Evolutionary conservation across 78 protist species (phyloP), one percentile per base, ranked within the genome.

Genomic region (Dictyostelium brefeldianum): DNA sequence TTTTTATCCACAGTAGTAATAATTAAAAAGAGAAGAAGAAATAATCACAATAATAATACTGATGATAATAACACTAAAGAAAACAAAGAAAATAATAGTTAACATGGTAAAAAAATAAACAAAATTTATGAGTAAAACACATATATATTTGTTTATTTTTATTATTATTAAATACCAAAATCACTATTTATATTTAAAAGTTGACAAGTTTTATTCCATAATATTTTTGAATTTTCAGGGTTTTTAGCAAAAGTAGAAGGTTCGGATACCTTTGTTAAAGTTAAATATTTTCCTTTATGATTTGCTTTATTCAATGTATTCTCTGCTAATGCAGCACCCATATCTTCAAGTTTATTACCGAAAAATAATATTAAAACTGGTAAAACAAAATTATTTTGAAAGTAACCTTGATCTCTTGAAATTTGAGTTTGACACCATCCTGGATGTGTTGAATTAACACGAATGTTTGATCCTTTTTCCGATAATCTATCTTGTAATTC

Each of bases 391-490:
- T n/a, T 3, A 25, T 31, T 62, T 11, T 29, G 22, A 36, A 62
- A 62, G 43, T 31, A 62, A 62, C 70, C 22, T 62, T 25, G 27
- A 62, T 62, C 70, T 62, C 70, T 62, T 25, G 22, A 25, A 22
- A 62, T 62, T 22, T 29, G 70, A 20, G 70, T 62, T 62, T 6
- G 22, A 4, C n/a, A 62, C 10, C 62, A 81, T 62, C 92, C 92
- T 27, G 92, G 92, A 29, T 85, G 92, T 9, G 75, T 53, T 36
- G 78, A 15, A 27, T 85, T 85, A 1, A 85, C 92, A 5, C 27
- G 43, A 17, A 79, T 43, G 18, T 79, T 10, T 67, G 27, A 47
- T 36, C 14, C 7, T 74, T 10, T 75, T 48, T 54, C 84, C 56
- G 8, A 29, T 11, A 85, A 31, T 69, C 83, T 48, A 46, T 73